These are phyloP conservation scores for Pseudogymnoascus sp. DNA, from an alignment of 2,329 filamentous ascomycete species.

Conservation along the genomic window DNA sequence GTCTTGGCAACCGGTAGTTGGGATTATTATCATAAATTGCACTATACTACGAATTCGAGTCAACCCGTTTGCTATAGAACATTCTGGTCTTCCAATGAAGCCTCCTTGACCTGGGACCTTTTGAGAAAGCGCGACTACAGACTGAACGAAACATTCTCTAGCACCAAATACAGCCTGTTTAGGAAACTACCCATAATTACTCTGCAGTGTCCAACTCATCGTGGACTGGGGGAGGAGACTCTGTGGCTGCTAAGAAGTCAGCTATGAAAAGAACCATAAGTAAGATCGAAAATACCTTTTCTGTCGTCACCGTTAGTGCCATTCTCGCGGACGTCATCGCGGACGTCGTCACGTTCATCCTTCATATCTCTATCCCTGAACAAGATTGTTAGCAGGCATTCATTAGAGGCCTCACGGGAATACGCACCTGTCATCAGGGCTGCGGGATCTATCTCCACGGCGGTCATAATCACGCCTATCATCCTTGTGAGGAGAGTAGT, in stretches of 20 bases:
- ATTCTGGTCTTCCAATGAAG: not conserved
- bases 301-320: constrained; percentile 78
- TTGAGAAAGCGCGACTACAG: not conserved
- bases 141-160: not conserved
- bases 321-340: constrained; percentile 59
- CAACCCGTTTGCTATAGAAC: not conserved
- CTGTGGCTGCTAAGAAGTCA: constrained; percentile 41
- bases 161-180: not conserved
- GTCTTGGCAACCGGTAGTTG: not conserved
- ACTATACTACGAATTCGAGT: not conserved
- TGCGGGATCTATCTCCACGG: constrained; percentile 66
- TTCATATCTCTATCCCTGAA: constrained; percentile 39
- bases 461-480: constrained; percentile 72
- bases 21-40: constrained; percentile 4
- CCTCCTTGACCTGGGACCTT: not conserved
- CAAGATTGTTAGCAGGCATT: not conserved
- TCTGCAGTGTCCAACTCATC: constrained; percentile 97
- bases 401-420: not conserved
- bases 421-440: constrained; percentile 53
- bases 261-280: not conserved
- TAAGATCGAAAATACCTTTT: constrained; percentile 57
- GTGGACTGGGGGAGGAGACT: constrained; percentile 74
- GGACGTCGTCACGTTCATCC: constrained; percentile 44
- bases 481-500: constrained; percentile 83
- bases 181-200: constrained; percentile 30